A percentile compares a stretch with the other conserved stretches of the same genome.
These are phyloP conservation scores for Cladosporium cucumerinum DNA, from an alignment of 2,329 filamentous ascomycete genomes.

Conservation along the genomic window DNA sequence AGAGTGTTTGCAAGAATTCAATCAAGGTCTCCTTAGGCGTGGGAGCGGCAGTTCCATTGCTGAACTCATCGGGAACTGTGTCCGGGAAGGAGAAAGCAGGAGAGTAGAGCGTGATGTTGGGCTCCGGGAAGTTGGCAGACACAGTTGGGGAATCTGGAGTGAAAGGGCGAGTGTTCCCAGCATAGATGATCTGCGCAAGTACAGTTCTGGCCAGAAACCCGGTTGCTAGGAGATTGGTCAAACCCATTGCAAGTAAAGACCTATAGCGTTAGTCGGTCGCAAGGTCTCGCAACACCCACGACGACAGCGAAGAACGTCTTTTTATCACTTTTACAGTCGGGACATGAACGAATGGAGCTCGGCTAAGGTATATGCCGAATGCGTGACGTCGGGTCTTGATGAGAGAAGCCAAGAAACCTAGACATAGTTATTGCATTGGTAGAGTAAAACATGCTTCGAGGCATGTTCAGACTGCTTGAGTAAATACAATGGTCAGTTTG, in stretches of 20 bases:
- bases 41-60: constrained; percentile 33
- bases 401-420: neutral
- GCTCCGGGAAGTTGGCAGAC: constrained; percentile 34
- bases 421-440: neutral
- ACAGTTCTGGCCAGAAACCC: neutral
- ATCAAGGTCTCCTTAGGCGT: constrained; percentile 30
- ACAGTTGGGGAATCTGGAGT: constrained; percentile 20
- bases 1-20: constrained; percentile 29
- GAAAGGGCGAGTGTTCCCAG: neutral
- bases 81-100: constrained; percentile 33
- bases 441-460: neutral
- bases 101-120: constrained; percentile 31
- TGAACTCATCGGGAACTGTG: constrained; percentile 31
- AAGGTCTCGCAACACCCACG: neutral
- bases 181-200: neutral
- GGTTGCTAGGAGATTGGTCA: neutral
- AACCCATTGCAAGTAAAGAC: neutral
- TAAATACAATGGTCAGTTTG: neutral
- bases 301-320: neutral
- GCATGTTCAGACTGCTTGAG: neutral
- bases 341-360: neutral
- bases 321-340: neutral
- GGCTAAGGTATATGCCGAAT: neutral
- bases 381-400: neutral
- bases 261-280: neutral